Base-by-base conservation (phyloP, 2,329 filamentous ascomycete genomes). In the Fusarium tricinctum region DNA sequence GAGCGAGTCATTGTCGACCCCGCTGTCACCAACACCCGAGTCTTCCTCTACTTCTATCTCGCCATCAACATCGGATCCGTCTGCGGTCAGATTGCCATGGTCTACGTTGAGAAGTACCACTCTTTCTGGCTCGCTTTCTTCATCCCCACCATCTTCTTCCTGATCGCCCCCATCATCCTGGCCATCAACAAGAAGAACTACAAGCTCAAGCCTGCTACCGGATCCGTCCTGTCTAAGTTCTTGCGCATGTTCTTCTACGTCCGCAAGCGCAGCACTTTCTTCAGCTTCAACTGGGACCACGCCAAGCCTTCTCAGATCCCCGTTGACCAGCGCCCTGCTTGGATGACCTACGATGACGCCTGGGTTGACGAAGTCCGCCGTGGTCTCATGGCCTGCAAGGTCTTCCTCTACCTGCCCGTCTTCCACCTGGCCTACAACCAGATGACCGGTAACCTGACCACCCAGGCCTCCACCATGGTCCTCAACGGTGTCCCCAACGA, bases 271-370 rank as follows among this genome's bases (percentile, higher is more conserved):
- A 85, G 86, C 49, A 89, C 87, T 83, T 87, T 86, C 58, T 90
- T 91, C 76, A 88, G 87, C 3, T 79, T 88, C 43, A 79, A 92
- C 79, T 93, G 91, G 88, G 88, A 92, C 26, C 75, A 82, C 6
- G 88, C 88, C 62, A 92, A 92, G 80, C 91, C 91, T 5, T 91
- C 88, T 75, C 81, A 83, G 35, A 82, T 92, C 8, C 80, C 85
- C 12, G 80, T 84, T 38, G 78, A 77, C 2, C 76, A 83, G 66
- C 88, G 89, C 55, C 91, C 91, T 0, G 40, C 56, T 0, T 94
- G 91, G 91, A 94, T 94, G 90, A 91, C 89, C 0, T 94, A 93
- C 71, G 92, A 95, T 66, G 92, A 95, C 70, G 87, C 88, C 52
- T 95, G 92, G 91, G 92, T 95, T 33, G 91, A 93, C 75, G 91